Evolutionary conservation across 352 stramenopile species (phyloP), one percentile per base, ranked within the genome.

Genomic region (Vaucheria bursata): DNA sequence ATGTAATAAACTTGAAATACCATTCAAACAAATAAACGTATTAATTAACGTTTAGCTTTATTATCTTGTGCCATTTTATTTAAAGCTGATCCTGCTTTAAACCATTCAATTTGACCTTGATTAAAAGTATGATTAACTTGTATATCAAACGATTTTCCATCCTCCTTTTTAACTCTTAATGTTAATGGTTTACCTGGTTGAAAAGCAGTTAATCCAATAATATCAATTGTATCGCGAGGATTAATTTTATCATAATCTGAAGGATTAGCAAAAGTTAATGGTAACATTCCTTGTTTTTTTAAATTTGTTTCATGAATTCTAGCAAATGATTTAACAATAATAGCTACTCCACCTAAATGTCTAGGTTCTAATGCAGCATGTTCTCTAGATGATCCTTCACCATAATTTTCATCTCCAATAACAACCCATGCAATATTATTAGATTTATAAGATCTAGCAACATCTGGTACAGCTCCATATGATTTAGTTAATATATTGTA

Each of bases 231-330:
- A 73, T 82, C 77, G 1, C 70, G 74, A 31, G 90, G 91, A 45
- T 86, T 90, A 84, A 96, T 94, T 85, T 90, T 90, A 85, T 95
- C 90, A 83, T 96, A 96, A 88, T 96, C 91, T 12, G 87, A 85
- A 59, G 90, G 90, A 88, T 95, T 91, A 33, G 89, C 90, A 82
- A 96, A 96, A 72, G 89, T 94, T 73, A 96, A 86, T 45, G 91
- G 89, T 7, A 96, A 88, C 90, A 96, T 95, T 81, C 91, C 91
- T 85, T 96, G 91, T 89, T 96, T 96, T 90, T 96, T 96, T 83
- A 96, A 84, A 87, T 96, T 96, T 36, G 91, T 96, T 87, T 96
- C 91, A 88, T 96, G 91, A 82, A 96, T 96, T 85, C 91, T 89
- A 50, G 91, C 91, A 80, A 96, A 96, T 84, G 89, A 94, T 87